These are phyloP conservation scores for Chaetothyriales sp. DNA, from an alignment of 2,329 filamentous ascomycete species.

Conservation along the genomic window DNA sequence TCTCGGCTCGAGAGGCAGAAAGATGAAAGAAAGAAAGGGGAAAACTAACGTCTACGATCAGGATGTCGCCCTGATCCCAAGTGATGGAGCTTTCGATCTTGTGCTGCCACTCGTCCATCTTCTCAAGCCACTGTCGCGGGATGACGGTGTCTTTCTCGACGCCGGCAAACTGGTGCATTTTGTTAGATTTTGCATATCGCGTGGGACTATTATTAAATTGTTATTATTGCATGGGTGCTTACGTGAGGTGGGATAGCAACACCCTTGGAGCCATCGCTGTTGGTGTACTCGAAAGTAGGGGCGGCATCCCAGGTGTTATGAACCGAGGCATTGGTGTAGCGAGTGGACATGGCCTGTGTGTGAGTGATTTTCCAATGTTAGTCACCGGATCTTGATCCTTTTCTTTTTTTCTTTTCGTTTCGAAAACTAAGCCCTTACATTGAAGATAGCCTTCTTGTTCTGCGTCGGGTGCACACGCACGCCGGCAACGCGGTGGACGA, in stretches of 20 bases:
- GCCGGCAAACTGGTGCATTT: neutral
- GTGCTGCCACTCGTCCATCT: neutral
- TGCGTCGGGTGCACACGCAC: neutral
- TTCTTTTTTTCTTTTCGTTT: too few species aligned
- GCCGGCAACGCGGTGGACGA: neutral
- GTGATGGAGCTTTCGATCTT: neutral
- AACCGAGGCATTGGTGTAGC: neutral
- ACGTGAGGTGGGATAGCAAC: neutral
- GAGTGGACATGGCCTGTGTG: neutral
- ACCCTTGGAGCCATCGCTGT: neutral
- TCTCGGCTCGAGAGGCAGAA: neutral
- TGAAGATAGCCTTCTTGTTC: neutral
- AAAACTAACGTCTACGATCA: neutral
- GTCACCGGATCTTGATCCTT: too few species aligned
- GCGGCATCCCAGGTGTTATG: neutral
- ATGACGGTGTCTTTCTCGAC: neutral
- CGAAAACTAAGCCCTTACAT: too few species aligned
- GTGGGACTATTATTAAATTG: too few species aligned
- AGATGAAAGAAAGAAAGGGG: neutral
- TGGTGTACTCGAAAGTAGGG: neutral
- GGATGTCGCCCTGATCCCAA: neutral
- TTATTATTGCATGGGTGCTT: too few species aligned
- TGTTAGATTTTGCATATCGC: neutral
- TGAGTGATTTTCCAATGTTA: too few species aligned
- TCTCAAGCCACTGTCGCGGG: neutral